Percentiles rank a stretch among this genome's conserved stretches.
Conservation (phyloP, 805 yeast genomes). For the Candida caryicola region DNA sequence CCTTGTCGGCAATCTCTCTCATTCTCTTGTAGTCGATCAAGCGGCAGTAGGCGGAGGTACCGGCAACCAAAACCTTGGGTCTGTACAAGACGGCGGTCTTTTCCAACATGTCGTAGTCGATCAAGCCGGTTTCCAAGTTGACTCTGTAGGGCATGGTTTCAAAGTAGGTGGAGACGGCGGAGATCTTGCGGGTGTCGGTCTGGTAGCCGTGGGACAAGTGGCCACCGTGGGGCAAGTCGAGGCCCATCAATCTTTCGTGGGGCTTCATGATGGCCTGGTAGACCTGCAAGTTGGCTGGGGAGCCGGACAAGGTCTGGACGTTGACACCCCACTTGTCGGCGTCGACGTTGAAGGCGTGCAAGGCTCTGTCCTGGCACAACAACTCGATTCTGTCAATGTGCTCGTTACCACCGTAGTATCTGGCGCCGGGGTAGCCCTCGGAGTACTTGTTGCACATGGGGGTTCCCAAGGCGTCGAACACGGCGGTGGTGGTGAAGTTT, state of each 20-base stretch:
- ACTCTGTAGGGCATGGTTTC: conserved; percentile 97
- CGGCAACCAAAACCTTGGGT: conserved; percentile 94
- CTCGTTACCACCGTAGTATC: conserved; percentile 98
- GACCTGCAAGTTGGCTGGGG: conserved; percentile 93
- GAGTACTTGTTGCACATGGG: conserved; percentile 98
- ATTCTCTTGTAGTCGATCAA: conserved; percentile 85
- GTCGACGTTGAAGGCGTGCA: conserved; percentile 73
- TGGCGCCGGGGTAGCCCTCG: conserved; percentile 97
- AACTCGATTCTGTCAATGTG: conserved; percentile 88
- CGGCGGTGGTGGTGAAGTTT: conserved; percentile 93
- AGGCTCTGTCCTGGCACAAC: conserved; percentile 87
- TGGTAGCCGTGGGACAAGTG: conserved; percentile 97
- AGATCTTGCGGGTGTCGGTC: conserved; percentile 83
- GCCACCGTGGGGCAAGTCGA: conserved; percentile 98
- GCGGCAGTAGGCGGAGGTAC: conserved; percentile 95
- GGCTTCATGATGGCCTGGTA: conserved; percentile 86
- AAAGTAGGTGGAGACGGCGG: conserved; percentile 89
- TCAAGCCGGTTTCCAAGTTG: conserved; percentile 79
- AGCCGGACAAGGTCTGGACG: conserved; percentile 92
- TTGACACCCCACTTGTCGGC: conserved; percentile 94
- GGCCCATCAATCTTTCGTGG: conserved; percentile 94
- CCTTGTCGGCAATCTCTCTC: conserved; percentile 86
- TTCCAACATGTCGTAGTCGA: conserved; percentile 86
- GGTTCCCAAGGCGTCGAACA: conserved; percentile 90
- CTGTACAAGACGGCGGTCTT: conserved; percentile 82